Base-by-base conservation (phyloP, 768 basidiomycete genomes). In the Kwoniella sp. region DNA sequence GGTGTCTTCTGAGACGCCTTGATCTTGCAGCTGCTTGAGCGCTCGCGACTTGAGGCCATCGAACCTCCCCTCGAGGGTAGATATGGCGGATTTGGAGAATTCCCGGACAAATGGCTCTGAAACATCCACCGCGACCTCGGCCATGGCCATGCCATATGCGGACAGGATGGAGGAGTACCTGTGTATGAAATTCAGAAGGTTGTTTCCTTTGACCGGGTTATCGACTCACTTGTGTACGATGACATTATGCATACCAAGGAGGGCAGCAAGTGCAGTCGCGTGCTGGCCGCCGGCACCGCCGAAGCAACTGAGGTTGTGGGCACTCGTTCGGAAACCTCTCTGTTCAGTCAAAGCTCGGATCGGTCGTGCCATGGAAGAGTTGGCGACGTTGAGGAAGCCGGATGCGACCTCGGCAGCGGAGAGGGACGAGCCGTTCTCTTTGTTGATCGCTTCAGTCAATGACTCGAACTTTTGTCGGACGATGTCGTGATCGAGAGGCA, bases 381-480 rank as follows among this genome's bases (percentile, higher is more conserved):
- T 96, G 15, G 93, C 93, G 13, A 95, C 92, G 73, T 92, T 91
- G 81, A 97, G 88, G 80, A 93, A 96, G 2, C 92, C 94, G 67
- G 91, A 93, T 10, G 92, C 89, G 44, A 95, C 87, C 75, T 95
- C 91, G 72, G 96, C 93, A 30, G 92, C 74, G 4, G 63, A 68
- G 48, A 91, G 82, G 60, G 66, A 63, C 83, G 85, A 47, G 85
- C 85, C 19, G 61, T 74, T 87, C 25, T 82, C 83, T 10, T 83
- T 83, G 68, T 94, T 94, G 77, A 96, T 90, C 57, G 88, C 85
- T 55, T 83, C 79, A 0, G 86, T 85, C 9, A 95, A 74, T 52
- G 82, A 81, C 71, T 90, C 87, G 67, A 96, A 93, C 8, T 86
- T 86, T 0, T 68, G 70, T 17, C 82, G 79, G 1, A 90, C 88